These are phyloP conservation scores for Colletotrichum graminicola DNA, from an alignment of 2,329 filamentous ascomycete genomes.

Conservation along the genomic window DNA sequence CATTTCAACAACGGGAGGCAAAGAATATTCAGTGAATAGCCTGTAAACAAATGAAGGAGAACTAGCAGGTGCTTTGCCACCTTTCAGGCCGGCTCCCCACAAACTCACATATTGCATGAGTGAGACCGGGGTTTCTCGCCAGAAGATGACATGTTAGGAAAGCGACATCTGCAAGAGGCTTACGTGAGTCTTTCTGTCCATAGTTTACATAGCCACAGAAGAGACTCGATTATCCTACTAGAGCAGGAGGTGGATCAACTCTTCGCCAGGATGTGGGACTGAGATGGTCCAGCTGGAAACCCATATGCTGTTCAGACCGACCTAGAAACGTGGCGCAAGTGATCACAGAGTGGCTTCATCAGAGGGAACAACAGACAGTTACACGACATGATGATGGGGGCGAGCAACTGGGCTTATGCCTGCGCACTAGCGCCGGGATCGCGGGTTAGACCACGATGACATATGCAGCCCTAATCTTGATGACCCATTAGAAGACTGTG, in stretches of 20 bases:
- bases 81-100: background rate
- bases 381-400: constrained; percentile 25
- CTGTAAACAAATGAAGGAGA: background rate
- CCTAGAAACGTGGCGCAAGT: background rate
- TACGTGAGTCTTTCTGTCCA: background rate
- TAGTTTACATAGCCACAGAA: background rate
- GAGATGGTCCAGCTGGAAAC: background rate
- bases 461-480: constrained; percentile 41
- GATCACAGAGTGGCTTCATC: constrained; percentile 1
- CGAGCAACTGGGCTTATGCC: constrained; percentile 34
- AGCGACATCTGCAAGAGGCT: background rate
- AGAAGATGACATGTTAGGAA: background rate
- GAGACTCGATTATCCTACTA: background rate
- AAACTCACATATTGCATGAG: background rate
- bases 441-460: constrained; percentile 36
- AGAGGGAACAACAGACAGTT: constrained; percentile 6
- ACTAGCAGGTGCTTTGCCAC: background rate
- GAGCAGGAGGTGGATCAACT: background rate
- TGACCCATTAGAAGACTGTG: constrained; percentile 28
- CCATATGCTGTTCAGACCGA: background rate
- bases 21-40: background rate
- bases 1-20: background rate
- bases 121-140: background rate
- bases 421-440: constrained; percentile 36
- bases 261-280: background rate